Evolutionary conservation across 2,329 filamentous ascomycete species (phyloP).

Genomic region (Calycina herbarum): DNA sequence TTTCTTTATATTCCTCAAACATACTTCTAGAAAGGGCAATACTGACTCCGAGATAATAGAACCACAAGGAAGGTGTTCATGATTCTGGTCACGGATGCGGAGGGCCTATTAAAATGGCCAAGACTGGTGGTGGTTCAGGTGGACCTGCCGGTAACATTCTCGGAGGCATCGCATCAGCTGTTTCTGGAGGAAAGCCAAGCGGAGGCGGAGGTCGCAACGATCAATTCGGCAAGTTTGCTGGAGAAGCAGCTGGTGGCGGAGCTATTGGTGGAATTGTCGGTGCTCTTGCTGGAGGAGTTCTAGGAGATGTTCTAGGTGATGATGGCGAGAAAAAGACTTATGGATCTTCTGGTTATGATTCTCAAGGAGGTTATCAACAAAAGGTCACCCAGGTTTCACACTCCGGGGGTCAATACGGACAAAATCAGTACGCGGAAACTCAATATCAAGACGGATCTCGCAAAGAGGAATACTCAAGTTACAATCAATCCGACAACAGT

Average conservation of each 20-base stretch:
- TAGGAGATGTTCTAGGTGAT: conserved; percentile 60
- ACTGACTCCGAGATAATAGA: conserved; percentile 40
- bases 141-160: conserved; percentile 58
- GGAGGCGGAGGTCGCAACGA: conserved; percentile 31
- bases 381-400: conserved; percentile 62
- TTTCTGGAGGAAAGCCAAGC: conserved; percentile 32
- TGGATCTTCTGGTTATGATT: conserved; percentile 52
- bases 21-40: too few relatives aligned
- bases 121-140: conserved; percentile 58
- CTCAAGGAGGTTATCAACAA: conserved; percentile 62
- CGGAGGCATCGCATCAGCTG: conserved; percentile 54
- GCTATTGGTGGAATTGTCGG: conserved; percentile 70
- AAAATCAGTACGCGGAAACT: conserved; percentile 48
- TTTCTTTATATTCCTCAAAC: too few relatives aligned
- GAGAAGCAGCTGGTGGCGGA: conserved; percentile 62
- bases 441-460: conserved; percentile 57
- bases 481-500: conserved; percentile 48
- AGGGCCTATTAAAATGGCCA: conserved; percentile 76
- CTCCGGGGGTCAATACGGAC: conserved; percentile 39
- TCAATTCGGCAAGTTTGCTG: conserved; percentile 42
- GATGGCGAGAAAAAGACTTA: conserved; percentile 53
- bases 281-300: conserved; percentile 64
- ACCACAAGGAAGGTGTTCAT: conserved; percentile 82
- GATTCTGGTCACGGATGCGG: conserved; percentile 81
- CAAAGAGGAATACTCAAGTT: conserved; percentile 60